Evolutionary conservation across 495 filamentous ascomycete species (phyloP), one percentile per base, ranked within the genome.

Genomic region (Aspergillus panamensis): DNA sequence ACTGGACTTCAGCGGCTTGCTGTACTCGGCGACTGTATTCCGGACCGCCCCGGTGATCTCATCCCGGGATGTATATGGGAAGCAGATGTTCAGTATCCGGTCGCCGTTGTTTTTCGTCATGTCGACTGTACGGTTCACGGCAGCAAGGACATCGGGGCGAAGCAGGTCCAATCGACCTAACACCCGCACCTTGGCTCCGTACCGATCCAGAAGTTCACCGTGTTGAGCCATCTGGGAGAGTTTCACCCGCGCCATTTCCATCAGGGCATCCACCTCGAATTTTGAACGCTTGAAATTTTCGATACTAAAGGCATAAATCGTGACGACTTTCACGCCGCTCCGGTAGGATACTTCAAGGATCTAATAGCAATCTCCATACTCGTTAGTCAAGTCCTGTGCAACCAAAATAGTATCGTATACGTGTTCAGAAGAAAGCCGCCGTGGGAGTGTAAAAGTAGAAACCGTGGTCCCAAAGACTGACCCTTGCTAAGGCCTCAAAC

Each of bases 231-330:
- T 78, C 65, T 98, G 94, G 19, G 84, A 81, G 13, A 98, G 80
- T 76, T 96, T 97, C 56, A 93, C 83, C 74, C 96, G 96, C 33
- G 92, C 93, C 80, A 98, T 95, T 62, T 96, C 90, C 94, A 98
- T 98, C 50, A 98, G 76, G 14, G 90, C 91, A 70, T 96, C 92
- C 32, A 98, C 95, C 70, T 98, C 94, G 74, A 96, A 93, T 69
- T 92, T 92, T n/a, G 91, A 92, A 6, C 94, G 84, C 71, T 97
- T 96, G 79, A 97, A 98, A 75, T 98, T 98, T 73, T 97, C 94
- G 69, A 97, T 96, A 64, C 89, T 94, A 79, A 98, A 98, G 5
- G 94, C 94, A 72, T 97, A 98, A 52, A 98, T 89, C 0, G 94
- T 97, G 13, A 98, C 94, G 4, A 95, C 91, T 70, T 92, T 88